phyloP scores from a whole-genome alignment of 441 rosid genomes.

The Gossypium schwendimanii region DNA sequence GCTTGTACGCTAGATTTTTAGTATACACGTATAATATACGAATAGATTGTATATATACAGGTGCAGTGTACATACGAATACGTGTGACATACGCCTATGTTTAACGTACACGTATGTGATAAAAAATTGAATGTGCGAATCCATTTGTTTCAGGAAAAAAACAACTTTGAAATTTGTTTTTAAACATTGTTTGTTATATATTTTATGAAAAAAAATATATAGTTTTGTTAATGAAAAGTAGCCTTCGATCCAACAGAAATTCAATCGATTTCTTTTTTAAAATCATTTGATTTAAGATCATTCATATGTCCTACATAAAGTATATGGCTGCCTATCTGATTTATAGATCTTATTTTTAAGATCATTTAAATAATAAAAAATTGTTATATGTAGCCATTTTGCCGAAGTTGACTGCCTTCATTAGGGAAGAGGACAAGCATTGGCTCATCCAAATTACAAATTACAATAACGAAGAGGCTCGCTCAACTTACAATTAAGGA shows the following conservation, averaged over 20 bases:
- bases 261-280: neutral
- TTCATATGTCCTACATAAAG: neutral
- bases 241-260: neutral
- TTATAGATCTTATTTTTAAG: neutral
- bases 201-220: neutral
- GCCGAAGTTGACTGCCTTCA: too few relatives aligned
- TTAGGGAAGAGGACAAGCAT: too few relatives aligned
- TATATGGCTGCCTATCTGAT: too few relatives aligned
- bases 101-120: neutral
- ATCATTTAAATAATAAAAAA: neutral
- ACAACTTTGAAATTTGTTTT: neutral
- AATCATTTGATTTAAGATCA: neutral
- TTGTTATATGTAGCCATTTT: neutral
- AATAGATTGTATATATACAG: neutral
- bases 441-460: too few relatives aligned
- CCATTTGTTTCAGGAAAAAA: neutral
- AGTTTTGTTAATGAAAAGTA: neutral
- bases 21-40: neutral
- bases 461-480: too few relatives aligned
- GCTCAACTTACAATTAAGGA: too few relatives aligned
- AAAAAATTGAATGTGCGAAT: neutral
- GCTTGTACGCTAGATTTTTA: neutral
- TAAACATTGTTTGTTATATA: too few relatives aligned
- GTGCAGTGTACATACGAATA: neutral
- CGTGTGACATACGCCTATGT: neutral